phyloP scores from a whole-genome alignment of 2,329 filamentous ascomycete genomes.

The Aaosphaeria arxii region DNA sequence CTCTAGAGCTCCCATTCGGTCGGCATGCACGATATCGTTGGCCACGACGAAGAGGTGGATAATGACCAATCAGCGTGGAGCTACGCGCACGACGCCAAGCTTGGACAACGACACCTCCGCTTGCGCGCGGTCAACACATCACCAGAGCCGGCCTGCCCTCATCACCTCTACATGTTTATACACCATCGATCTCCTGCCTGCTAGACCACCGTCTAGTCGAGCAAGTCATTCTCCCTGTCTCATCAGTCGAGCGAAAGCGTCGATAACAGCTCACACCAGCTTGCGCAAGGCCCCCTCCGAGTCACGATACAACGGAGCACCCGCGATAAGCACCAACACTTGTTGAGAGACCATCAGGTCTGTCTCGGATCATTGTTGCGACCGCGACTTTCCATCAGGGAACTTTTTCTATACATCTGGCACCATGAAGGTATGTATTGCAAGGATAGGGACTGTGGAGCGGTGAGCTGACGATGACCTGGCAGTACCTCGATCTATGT shows the following conservation, averaged over 20 bases:
- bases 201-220: slow-evolving; percentile 40
- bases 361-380: too few relatives aligned
- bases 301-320: slow-evolving; percentile 24
- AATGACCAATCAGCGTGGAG: background rate
- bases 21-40: slow-evolving; percentile 23
- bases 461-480: slow-evolving; percentile 12
- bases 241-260: slow-evolving; percentile 41
- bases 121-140: slow-evolving; percentile 22
- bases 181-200: slow-evolving; percentile 30
- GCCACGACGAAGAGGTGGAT: slow-evolving; percentile 10
- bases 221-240: slow-evolving; percentile 33
- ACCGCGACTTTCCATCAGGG: too few relatives aligned
- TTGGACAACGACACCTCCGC: slow-evolving; percentile 8
- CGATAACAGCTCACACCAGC: slow-evolving; percentile 36
- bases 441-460: too few relatives aligned
- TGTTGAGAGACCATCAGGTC: too few relatives aligned
- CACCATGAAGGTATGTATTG: slow-evolving; percentile 37
- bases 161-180: slow-evolving; percentile 6
- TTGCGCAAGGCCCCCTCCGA: slow-evolving; percentile 27
- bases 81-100: background rate
- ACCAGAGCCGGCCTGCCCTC: slow-evolving; percentile 10
- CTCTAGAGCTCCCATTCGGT: slow-evolving; percentile 22
- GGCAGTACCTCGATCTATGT: slow-evolving; percentile 83
- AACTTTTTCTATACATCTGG: slow-evolving; percentile 1
- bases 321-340: slow-evolving; percentile 4